Base-by-base conservation (phyloP, 2,329 filamentous ascomycete genomes). In the Penicillium sp. region DNA sequence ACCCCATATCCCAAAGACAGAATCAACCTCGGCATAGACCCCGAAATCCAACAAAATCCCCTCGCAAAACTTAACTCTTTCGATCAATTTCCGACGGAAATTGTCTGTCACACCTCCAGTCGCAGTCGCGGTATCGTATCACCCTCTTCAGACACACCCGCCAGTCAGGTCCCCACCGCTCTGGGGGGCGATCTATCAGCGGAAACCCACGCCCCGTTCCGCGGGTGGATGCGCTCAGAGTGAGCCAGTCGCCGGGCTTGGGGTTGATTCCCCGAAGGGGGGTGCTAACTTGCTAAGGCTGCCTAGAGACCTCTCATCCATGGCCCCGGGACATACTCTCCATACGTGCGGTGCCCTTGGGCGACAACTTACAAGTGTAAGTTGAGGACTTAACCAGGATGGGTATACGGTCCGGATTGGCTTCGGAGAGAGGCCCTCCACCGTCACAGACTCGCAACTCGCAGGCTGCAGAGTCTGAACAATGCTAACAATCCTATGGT, bases 121-220 rank as follows among this genome's bases (percentile, higher is more conserved):
- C 31, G n/a, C 44, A 33, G n/a, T 19, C 4, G 4, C 24, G 16
- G 9, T 3, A 16, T 18, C 10, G 9, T 3, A 16, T 18, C 10
- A 27, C 31, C 27, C 14, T 35, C 46, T 24, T 16, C 11, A 19
- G 18, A 33, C 6, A 10, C 27, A 31, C 10, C n/a, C 11, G 19
- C 46, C n/a, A 33, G n/a, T 18, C 31, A 19, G n/a, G n/a, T 47
- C 44, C 27, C 44, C 44, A 47, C 44, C 44, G 14, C 18, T 6
- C 36, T 50, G 43, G 47, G 57, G 57, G 64, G 53, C 56, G 64
- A 66, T 66, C 64, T 59, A 60, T 66, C 55, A 37, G 50, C 55
- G 58, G 61, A 52, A 56, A 50, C 44, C 31, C 46, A 59, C 64
- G 61, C 50, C 56, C 59, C 60, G 61, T 56, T 62, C 63, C 59